Percentiles rank a stretch among this genome's conserved stretches.
phyloP scores from a whole-genome alignment of 345 rosid species.

The Salix brachista region DNA sequence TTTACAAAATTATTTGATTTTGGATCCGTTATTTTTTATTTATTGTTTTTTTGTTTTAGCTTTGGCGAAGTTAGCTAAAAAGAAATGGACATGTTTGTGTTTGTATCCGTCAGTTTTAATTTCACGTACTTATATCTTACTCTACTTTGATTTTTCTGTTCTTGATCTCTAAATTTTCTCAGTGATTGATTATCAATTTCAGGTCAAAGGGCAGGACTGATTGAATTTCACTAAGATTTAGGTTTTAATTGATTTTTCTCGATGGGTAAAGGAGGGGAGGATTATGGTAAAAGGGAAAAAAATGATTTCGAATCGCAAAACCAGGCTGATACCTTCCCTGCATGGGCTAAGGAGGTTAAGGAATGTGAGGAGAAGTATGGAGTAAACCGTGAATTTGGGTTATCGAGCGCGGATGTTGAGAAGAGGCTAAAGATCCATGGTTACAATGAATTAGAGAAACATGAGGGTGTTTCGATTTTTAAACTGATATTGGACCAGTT shows the following conservation, averaged over 20 bases:
- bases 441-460: constrained; percentile 78
- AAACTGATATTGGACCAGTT: constrained; percentile 73
- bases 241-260: constrained; percentile 12
- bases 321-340: constrained; percentile 41
- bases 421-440: constrained; percentile 52
- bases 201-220: not conserved
- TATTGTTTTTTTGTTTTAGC: not conserved
- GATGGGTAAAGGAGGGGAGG: constrained; percentile 72
- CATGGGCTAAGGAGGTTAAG: constrained; percentile 59
- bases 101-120: not conserved
- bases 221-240: not conserved
- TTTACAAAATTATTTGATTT: not conserved
- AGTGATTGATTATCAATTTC: not conserved
- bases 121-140: not conserved
- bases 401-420: constrained; percentile 51
- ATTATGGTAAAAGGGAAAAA: constrained; percentile 34
- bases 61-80: not conserved
- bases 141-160: not conserved
- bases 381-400: constrained; percentile 45
- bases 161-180: not conserved
- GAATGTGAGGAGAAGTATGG: constrained; percentile 59
- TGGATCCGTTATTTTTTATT: not conserved
- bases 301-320: constrained; percentile 10
- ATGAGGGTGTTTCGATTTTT: constrained; percentile 58
- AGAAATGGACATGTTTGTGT: not conserved